Conservation (phyloP, 179 eudicot species). For the Silene noctiflora region DNA sequence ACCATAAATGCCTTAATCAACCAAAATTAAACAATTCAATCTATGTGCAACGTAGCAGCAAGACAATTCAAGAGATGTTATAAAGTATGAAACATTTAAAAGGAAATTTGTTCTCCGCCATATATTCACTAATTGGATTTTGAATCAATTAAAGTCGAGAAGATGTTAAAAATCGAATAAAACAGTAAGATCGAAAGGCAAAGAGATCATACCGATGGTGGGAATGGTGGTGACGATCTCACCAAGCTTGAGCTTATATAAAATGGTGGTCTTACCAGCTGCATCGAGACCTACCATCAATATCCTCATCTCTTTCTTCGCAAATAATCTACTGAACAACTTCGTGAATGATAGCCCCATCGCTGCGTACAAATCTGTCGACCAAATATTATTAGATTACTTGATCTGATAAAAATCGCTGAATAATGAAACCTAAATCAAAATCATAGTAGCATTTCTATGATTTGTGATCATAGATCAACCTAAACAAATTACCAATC, state of each 20-base stretch:
- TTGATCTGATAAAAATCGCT: too few relatives aligned
- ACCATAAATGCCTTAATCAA: too few relatives aligned
- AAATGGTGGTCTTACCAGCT: conserved; percentile 60
- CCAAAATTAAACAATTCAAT: too few relatives aligned
- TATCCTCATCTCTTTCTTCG: conserved; percentile 14
- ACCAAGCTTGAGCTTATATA: conserved; percentile 61
- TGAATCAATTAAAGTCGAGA: neutral
- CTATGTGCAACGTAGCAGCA: too few relatives aligned
- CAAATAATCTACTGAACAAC: conserved; percentile 16
- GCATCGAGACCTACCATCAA: conserved; percentile 56
- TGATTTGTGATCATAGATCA: too few relatives aligned
- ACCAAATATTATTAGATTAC: neutral
- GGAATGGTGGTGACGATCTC: conserved; percentile 62
- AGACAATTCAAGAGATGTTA: too few relatives aligned
- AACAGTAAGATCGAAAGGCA: neutral
- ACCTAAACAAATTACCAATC: too few relatives aligned
- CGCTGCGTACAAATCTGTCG: neutral
- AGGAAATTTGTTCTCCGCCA: too few relatives aligned
- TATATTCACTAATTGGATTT: too few relatives aligned
- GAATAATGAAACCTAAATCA: neutral
- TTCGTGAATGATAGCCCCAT: conserved; percentile 15
- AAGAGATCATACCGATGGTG: conserved; percentile 42
- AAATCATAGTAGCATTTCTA: too few relatives aligned
- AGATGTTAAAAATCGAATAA: too few relatives aligned
- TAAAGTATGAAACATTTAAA: too few relatives aligned